Evolutionary conservation across 2,329 filamentous ascomycete species (phyloP).

Genomic region (Calycina herbarum): DNA sequence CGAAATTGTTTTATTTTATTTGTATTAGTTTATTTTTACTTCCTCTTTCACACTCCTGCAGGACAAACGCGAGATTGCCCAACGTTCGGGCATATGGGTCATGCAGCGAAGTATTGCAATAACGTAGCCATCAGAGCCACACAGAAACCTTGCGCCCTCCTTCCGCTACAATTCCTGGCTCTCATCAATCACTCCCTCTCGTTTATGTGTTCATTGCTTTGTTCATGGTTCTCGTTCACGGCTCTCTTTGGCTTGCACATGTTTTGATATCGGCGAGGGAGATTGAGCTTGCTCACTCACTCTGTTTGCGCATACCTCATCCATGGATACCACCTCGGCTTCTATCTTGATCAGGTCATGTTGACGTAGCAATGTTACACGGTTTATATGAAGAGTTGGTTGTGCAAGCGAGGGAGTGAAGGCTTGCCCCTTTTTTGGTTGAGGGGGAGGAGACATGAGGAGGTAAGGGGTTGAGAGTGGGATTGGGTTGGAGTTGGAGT

Average conservation of each 20-base stretch:
- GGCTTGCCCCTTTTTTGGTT: background rate
- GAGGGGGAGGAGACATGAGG: background rate
- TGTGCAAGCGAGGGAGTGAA: background rate
- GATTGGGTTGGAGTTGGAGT: background rate
- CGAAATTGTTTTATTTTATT: background rate
- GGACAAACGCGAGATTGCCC: background rate
- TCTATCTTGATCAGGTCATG: background rate
- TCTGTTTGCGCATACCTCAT: no score
- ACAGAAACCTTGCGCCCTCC: no score
- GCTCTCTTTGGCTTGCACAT: background rate
- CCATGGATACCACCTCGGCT: background rate
- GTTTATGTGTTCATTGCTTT: background rate
- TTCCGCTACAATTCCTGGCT: no score
- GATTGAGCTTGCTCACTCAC: background rate
- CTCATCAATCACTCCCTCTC: background rate
- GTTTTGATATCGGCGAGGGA: background rate
- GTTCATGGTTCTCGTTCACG: background rate
- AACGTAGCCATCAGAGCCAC: background rate
- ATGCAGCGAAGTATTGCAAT: background rate
- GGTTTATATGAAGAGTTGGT: background rate
- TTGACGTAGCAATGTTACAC: conserved; percentile 2
- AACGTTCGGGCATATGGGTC: background rate
- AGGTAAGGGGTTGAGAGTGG: background rate
- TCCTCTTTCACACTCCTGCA: background rate
- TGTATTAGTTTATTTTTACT: background rate